Evolutionary conservation across 2,329 filamentous ascomycete species (phyloP).

Genomic region (Elsinoe necatrix): DNA sequence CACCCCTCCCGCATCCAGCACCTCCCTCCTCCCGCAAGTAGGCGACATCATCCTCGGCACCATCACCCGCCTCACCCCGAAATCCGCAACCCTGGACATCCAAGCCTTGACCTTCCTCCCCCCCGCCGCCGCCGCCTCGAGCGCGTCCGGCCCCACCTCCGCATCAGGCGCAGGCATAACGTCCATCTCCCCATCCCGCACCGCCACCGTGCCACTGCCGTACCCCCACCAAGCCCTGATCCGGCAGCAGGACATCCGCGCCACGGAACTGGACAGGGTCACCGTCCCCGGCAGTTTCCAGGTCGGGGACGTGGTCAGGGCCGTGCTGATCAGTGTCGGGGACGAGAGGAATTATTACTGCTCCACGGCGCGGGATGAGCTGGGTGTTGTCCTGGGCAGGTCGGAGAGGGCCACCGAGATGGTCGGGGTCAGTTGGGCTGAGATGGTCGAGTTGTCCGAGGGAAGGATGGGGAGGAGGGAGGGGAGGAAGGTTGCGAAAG

Average conservation of each 20-base stretch:
- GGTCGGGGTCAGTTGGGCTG: conserved; percentile 91
- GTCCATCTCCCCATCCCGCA: neutral
- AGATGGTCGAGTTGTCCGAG: conserved; percentile 78
- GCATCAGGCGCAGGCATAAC: conserved; percentile 17
- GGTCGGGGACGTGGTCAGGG: conserved; percentile 84
- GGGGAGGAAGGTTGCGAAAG: conserved; percentile 86
- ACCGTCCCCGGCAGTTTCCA: conserved; percentile 85
- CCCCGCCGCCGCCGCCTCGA: conserved; percentile 31
- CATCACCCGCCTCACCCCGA: conserved; percentile 75
- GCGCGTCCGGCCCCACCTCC: conserved; percentile 30
- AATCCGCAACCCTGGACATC: conserved; percentile 79
- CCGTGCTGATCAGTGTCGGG: conserved; percentile 72
- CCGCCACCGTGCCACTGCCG: conserved; percentile 14
- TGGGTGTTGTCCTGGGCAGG: conserved; percentile 87
- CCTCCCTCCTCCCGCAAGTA: conserved; percentile 71
- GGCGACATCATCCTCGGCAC: conserved; percentile 72
- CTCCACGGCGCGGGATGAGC: conserved; percentile 81
- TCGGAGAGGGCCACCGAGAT: conserved; percentile 73
- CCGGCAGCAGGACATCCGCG: conserved; percentile 70
- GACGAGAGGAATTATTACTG: conserved; percentile 94
- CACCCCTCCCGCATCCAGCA: conserved; percentile 32
- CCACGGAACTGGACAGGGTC: conserved; percentile 92
- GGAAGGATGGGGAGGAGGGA: conserved; percentile 65
- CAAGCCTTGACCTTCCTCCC: conserved; percentile 52
- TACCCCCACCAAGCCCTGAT: conserved; percentile 29